phyloP scores from a whole-genome alignment of 192 early-diverging fungal genomes.

The Chytriomyces sp. region DNA sequence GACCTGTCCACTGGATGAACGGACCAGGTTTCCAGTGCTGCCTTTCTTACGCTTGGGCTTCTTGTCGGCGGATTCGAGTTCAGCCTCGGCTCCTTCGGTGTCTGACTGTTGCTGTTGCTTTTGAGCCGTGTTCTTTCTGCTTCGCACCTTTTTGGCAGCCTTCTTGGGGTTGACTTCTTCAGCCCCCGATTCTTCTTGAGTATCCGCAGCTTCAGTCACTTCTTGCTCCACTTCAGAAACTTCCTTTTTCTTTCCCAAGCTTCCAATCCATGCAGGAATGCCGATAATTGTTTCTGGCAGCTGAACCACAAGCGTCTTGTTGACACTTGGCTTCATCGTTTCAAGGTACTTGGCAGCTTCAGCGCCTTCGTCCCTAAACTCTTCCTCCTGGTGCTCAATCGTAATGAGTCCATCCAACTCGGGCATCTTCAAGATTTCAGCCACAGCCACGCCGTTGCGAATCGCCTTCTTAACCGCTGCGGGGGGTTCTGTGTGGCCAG shows the following conservation, averaged over 20 bases:
- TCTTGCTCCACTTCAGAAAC: conserved; percentile 7
- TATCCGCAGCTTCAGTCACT: not conserved
- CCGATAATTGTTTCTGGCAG: conserved; percentile 16
- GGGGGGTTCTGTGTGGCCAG: conserved; percentile 28
- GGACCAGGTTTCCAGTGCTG: not conserved
- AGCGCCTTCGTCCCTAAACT: conserved; percentile 14
- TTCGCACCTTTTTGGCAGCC: conserved; percentile 1
- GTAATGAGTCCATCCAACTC: conserved; percentile 14
- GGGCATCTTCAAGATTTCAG: conserved; percentile 40
- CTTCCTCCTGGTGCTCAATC: conserved; percentile 4
- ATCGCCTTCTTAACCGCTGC: conserved; percentile 34
- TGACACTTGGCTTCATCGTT: conserved; percentile 29
- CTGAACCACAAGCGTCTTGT: conserved; percentile 37
- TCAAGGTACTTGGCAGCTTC: conserved; percentile 9
- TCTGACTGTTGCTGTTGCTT: not conserved
- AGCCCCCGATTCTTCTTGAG: conserved; percentile 7
- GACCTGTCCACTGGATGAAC: conserved; percentile 22
- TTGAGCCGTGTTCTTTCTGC: not conserved
- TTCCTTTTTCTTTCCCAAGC: not conserved
- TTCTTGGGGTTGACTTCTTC: conserved; percentile 1
- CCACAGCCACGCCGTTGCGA: conserved; percentile 27
- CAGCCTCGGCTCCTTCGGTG: not conserved
- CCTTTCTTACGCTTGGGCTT: conserved; percentile 23
- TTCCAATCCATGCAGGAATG: conserved; percentile 1
- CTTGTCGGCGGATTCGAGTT: not conserved